Conservation (phyloP, 805 yeast genomes). For the Pichia nanzhaoensis region DNA sequence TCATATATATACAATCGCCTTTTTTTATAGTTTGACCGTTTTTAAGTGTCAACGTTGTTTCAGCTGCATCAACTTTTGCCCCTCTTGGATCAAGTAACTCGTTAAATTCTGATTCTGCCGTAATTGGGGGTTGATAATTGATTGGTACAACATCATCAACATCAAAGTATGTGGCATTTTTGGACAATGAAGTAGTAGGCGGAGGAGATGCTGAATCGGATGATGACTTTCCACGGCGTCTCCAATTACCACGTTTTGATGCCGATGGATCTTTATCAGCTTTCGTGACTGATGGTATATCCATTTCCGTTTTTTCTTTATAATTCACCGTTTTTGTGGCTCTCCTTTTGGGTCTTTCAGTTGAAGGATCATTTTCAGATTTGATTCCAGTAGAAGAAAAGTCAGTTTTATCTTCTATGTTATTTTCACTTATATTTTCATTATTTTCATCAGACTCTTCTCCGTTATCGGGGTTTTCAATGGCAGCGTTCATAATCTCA, state of each 20-base stretch:
- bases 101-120: constrained; percentile 36
- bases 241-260: neutral
- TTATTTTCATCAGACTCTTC: neutral
- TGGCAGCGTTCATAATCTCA: neutral
- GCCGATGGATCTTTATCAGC: neutral
- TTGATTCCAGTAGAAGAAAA: no score
- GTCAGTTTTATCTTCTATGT: neutral
- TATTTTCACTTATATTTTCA: neutral
- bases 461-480: neutral
- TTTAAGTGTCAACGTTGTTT: constrained; percentile 32
- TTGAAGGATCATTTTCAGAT: neutral
- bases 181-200: constrained; percentile 4
- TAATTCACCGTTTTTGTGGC: constrained; percentile 29
- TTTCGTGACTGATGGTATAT: constrained; percentile 13
- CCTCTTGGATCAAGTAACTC: constrained; percentile 34
- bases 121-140: constrained; percentile 46
- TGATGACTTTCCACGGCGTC: constrained; percentile 1
- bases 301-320: constrained; percentile 29
- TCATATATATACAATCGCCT: constrained; percentile 71
- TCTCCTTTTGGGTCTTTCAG: constrained; percentile 25
- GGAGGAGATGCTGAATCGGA: constrained; percentile 4
- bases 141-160: constrained; percentile 34
- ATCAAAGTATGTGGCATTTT: constrained; percentile 15
- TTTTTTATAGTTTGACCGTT: constrained; percentile 34
- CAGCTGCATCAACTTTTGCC: constrained; percentile 36